phyloP scores from a whole-genome alignment of 2,329 filamentous ascomycete species.

The Lachnellula subtilissima region DNA sequence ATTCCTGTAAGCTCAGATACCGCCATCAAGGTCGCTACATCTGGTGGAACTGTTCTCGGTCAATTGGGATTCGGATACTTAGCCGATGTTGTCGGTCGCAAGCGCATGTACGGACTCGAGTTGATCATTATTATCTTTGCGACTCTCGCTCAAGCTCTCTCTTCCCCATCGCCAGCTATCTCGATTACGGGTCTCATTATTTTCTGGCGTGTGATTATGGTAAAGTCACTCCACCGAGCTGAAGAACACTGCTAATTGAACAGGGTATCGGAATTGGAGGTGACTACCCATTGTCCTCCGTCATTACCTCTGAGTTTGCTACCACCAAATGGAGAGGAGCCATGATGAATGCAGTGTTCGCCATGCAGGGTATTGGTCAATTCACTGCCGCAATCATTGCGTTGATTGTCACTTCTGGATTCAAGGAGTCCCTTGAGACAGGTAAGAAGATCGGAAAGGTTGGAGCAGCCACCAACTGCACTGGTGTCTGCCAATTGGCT shows the following conservation, averaged over 20 bases:
- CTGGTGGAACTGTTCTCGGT: slow-evolving; percentile 76
- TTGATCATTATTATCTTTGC: slow-evolving; percentile 76
- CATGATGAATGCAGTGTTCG: slow-evolving; percentile 84
- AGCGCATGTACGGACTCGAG: slow-evolving; percentile 74
- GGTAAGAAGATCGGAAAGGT: slow-evolving; percentile 35
- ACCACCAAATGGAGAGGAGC: slow-evolving; percentile 80
- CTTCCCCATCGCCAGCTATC: slow-evolving; percentile 58
- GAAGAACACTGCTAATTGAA: slow-evolving; percentile 23
- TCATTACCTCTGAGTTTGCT: slow-evolving; percentile 83
- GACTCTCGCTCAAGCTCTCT: slow-evolving; percentile 66
- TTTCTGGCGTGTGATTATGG: slow-evolving; percentile 78
- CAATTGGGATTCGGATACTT: slow-evolving; percentile 76
- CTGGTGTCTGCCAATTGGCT: slow-evolving; percentile 57
- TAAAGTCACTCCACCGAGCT: slow-evolving; percentile 2
- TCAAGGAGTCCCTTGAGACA: slow-evolving; percentile 57
- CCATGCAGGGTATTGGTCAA: slow-evolving; percentile 86
- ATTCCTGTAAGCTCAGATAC: slow-evolving; percentile 68
- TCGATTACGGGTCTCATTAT: slow-evolving; percentile 63
- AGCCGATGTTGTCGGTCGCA: slow-evolving; percentile 72
- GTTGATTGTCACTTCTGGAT: slow-evolving; percentile 67
- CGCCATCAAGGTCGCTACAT: slow-evolving; percentile 81
- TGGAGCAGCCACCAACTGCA: slow-evolving; percentile 47
- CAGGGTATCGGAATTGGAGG: slow-evolving; percentile 62
- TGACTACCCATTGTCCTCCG: slow-evolving; percentile 76
- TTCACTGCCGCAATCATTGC: slow-evolving; percentile 70